Evolutionary conservation across 345 rosid species (phyloP), one percentile per base, ranked within the genome.

Genomic region (Nasturtium officinale): DNA sequence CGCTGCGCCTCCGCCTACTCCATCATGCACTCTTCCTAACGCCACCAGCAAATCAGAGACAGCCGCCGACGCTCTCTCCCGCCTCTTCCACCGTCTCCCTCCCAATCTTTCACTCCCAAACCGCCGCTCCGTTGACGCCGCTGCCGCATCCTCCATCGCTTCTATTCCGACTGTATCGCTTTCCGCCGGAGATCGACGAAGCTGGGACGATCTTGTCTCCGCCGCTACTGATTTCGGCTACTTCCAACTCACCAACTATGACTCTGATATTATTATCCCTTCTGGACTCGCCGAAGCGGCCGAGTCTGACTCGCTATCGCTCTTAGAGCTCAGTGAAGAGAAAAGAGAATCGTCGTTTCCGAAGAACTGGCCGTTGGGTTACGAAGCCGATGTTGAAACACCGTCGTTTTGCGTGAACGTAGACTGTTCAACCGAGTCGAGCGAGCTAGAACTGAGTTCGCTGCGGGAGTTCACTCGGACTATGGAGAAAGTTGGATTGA

Each of bases 1-100:
- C 53, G 67, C 86, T 6, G 92, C 96, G 13, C 96, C 98, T 5
- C 98, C 92, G 5, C 98, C 98, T 25, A 89, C 98, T 2, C 92
- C 94, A 2, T 85, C 93, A 7, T 69, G 80, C 6, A 5, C 71
- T 35, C 89, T 78, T 30, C 75, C 82, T 8, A 76, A 78, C 69
- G 15, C 71, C 72, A 80, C 76, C 45, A 74, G 8, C n/a, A 54
- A 86, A 32, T 67, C 90, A 0, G 67, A 83, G 13, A 79, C 82
- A 50, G 16, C 83, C 5, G 83, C 84, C 2, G 91, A 88, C 76
- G 81, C 77, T 6, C 92, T 91, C 67, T 83, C 97, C 10, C 69
- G 78, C 21, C 92, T 92, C 72, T 78, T 88, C 78, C 80, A 77
- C 78, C 94, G 90, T 79, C 98, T 87, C 50, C 90, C 96, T 32